These are phyloP conservation scores for Tolypocladium inflatum DNA, from an alignment of 2,329 filamentous ascomycete species.

Conservation along the genomic window DNA sequence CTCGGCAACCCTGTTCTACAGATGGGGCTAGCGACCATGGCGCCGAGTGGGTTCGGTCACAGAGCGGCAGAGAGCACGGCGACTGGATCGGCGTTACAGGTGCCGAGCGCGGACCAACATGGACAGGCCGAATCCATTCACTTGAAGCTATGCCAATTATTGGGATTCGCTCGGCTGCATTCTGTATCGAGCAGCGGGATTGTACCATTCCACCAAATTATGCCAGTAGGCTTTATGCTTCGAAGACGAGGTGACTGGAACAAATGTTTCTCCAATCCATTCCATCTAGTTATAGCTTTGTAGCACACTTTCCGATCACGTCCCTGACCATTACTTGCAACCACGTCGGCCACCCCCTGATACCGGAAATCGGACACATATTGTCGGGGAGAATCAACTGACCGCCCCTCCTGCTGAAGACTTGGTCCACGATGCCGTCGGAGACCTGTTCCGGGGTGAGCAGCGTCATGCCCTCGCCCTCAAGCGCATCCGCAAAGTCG, in stretches of 20 bases:
- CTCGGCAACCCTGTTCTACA: background rate
- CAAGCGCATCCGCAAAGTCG: conserved; percentile 17
- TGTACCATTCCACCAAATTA: no score
- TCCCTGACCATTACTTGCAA: conserved; percentile 22
- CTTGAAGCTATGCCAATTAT: background rate
- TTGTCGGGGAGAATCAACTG: conserved; percentile 34
- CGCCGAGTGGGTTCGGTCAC: background rate
- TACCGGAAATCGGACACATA: conserved; percentile 12
- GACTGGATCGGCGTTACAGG: no score
- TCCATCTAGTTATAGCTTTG: background rate
- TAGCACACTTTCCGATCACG: conserved; percentile 8
- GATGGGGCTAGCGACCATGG: background rate
- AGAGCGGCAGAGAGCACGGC: no score
- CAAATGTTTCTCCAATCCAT: background rate
- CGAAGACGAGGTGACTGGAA: no score
- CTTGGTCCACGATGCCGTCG: conserved; percentile 31
- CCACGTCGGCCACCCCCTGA: conserved; percentile 33
- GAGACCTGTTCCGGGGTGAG: conserved; percentile 28
- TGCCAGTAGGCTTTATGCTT: no score
- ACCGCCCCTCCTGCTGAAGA: conserved; percentile 32
- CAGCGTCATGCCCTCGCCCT: conserved; percentile 17
- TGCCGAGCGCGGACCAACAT: background rate
- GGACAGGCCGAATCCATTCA: background rate
- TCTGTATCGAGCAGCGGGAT: no score
- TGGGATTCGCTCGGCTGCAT: no score